Percentiles rank a stretch among this genome's conserved stretches.
These are phyloP conservation scores for Tulasnella sp. DNA, from an alignment of 768 basidiomycete genomes.

Conservation along the genomic window DNA sequence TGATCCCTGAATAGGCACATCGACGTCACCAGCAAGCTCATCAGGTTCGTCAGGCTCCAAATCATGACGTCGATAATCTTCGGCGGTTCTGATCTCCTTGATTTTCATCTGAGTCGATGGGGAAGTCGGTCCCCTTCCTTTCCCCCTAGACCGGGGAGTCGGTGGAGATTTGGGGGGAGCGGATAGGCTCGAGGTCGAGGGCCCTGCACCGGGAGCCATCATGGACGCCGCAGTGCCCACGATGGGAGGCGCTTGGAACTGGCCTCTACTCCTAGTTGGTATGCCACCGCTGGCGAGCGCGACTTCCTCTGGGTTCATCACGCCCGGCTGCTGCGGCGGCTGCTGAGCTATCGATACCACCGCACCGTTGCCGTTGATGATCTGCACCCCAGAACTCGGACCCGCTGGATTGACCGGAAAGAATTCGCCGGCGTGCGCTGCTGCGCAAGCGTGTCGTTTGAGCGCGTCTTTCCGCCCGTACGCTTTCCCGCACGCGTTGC, in stretches of 20 bases:
- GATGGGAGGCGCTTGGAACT: slow-evolving; percentile 7
- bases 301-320: not conserved
- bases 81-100: not conserved
- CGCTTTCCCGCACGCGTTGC: not conserved
- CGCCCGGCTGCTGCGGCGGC: not conserved
- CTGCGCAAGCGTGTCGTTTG: slow-evolving; percentile 9
- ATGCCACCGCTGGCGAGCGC: not conserved
- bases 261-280: not conserved
- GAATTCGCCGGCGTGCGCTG: not conserved
- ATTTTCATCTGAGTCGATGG: not conserved
- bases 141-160: not conserved
- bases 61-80: not conserved
- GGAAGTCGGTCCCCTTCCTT: not conserved
- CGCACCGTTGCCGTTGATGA: not conserved
- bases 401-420: not conserved
- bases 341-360: not conserved
- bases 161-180: not conserved
- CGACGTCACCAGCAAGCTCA: not conserved
- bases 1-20: not conserved
- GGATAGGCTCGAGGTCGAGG: not conserved
- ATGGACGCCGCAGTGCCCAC: slow-evolving; percentile 3
- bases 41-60: not conserved
- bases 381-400: not conserved
- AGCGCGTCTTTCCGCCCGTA: slow-evolving; percentile 11
- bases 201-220: not conserved